A percentile compares a stretch with the other conserved stretches of the same genome.
phyloP scores from a whole-genome alignment of 768 basidiomycete species.

The Boletus rubropictus region DNA sequence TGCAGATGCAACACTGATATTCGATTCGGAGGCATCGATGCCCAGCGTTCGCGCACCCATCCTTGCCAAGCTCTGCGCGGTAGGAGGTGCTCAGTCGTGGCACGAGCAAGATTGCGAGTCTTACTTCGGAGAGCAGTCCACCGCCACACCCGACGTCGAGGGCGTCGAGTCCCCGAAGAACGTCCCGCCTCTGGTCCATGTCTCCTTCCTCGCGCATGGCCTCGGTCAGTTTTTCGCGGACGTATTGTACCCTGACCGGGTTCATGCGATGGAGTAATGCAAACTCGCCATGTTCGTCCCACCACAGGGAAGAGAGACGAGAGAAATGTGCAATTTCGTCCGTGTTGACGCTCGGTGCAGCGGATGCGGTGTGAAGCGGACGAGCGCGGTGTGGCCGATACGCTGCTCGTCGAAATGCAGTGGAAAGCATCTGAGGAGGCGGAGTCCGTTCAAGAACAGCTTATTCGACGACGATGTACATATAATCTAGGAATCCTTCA shows the following conservation, averaged over 20 bases:
- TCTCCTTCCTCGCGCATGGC: constrained; percentile 49
- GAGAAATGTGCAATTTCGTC: constrained; percentile 89
- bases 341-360: constrained; percentile 47
- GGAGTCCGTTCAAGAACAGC: not conserved
- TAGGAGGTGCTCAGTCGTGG: not conserved
- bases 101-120: constrained; percentile 11
- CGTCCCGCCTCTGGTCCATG: constrained; percentile 27
- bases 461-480: constrained; percentile 13
- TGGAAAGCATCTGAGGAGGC: constrained; percentile 15
- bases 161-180: constrained; percentile 61
- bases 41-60: constrained; percentile 84
- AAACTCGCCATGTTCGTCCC: constrained; percentile 93
- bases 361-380: constrained; percentile 20
- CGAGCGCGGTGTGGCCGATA: constrained; percentile 7
- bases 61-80: constrained; percentile 69
- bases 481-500: constrained; percentile 35
- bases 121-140: constrained; percentile 85
- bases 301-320: constrained; percentile 85
- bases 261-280: constrained; percentile 91
- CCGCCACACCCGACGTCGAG: constrained; percentile 96
- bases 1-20: constrained; percentile 76
- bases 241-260: constrained; percentile 77
- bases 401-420: constrained; percentile 15
- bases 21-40: constrained; percentile 87
- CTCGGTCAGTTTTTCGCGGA: constrained; percentile 70